Percentiles rank a stretch among this genome's conserved stretches.
Evolutionary conservation across 768 basidiomycete genomes (phyloP).

Genomic region (Cystofilobasidium capitatum): DNA sequence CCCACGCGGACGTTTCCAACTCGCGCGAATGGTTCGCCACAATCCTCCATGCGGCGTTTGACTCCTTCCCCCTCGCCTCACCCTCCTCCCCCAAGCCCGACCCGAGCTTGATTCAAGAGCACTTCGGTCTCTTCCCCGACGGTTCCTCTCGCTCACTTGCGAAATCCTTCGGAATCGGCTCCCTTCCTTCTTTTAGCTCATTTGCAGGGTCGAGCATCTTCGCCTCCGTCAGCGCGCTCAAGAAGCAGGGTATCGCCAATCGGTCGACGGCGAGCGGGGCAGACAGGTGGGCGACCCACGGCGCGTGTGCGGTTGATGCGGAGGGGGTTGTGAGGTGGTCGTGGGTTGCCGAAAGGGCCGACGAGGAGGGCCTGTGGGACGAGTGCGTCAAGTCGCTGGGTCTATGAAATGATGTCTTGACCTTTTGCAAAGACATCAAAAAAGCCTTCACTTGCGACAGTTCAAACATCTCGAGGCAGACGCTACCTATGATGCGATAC

Average conservation of each 20-base stretch:
- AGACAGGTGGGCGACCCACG: conserved; percentile 23
- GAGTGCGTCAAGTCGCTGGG: conserved; percentile 3
- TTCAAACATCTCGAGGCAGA: too few species aligned
- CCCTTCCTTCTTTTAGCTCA: background rate
- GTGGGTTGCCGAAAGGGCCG: conserved; percentile 17
- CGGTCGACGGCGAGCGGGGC: conserved; percentile 18
- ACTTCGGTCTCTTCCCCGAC: conserved; percentile 26
- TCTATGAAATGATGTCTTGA: too few species aligned
- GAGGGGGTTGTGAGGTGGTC: conserved; percentile 16
- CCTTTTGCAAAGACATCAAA: too few species aligned
- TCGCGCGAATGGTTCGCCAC: conserved; percentile 23
- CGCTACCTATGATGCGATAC: too few species aligned
- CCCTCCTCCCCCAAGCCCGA: too few species aligned
- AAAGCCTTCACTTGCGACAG: too few species aligned
- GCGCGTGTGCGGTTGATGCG: background rate
- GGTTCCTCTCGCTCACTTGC: background rate
- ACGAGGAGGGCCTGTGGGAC: conserved; percentile 23
- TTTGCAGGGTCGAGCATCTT: conserved; percentile 5
- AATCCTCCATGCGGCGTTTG: conserved; percentile 15
- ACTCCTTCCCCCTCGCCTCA: conserved; percentile 4
- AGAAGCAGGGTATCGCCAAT: conserved; percentile 22
- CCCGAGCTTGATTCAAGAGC: conserved; percentile 7
- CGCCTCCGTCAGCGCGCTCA: background rate
- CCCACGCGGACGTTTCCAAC: conserved; percentile 14
- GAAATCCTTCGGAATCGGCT: conserved; percentile 20